These are phyloP conservation scores for Aspergillus steynii DNA, from an alignment of 495 filamentous ascomycete genomes.

Conservation along the genomic window DNA sequence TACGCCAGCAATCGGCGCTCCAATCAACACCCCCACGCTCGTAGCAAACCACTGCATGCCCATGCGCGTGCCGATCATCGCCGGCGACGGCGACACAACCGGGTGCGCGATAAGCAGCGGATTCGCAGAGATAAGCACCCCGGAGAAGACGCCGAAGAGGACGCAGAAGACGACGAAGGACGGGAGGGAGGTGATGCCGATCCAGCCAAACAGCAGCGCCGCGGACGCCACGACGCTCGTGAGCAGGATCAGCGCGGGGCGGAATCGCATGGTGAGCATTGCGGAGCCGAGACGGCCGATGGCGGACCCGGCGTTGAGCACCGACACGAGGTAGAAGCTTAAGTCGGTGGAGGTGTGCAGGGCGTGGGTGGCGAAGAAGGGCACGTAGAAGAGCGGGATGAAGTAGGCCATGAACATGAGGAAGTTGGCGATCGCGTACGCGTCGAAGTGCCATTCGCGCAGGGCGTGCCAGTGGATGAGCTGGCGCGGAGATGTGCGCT, in stretches of 20 bases:
- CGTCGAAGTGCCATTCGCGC: constrained; percentile 19
- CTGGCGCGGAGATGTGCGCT: not conserved
- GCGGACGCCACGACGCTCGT: constrained; percentile 6
- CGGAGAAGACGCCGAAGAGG: constrained; percentile 13
- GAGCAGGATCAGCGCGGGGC: not conserved
- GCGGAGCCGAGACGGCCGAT: constrained; percentile 20
- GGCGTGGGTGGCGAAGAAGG: constrained; percentile 23
- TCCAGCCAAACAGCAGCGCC: constrained; percentile 15
- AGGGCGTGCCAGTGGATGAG: constrained; percentile 29
- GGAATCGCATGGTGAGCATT: not conserved
- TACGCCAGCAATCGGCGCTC: constrained; percentile 10
- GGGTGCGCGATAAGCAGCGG: constrained; percentile 10
- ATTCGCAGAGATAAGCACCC: constrained; percentile 5
- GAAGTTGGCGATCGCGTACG: constrained; percentile 11
- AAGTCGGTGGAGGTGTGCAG: constrained; percentile 28
- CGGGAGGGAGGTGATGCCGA: constrained; percentile 1
- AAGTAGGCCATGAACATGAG: constrained; percentile 31
- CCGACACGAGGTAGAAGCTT: constrained; percentile 30
- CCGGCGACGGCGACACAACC: constrained; percentile 5
- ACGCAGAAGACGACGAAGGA: constrained; percentile 8
- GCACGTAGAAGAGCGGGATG: constrained; percentile 29
- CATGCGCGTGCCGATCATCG: constrained; percentile 11
- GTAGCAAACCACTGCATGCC: constrained; percentile 12
- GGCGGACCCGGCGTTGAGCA: constrained; percentile 27
- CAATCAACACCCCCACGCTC: constrained; percentile 13